Percentiles rank a stretch among this genome's conserved stretches.
Evolutionary conservation across 1,139 yeast genomes (phyloP).

Genomic region (Suhomyces coccinellae): DNA sequence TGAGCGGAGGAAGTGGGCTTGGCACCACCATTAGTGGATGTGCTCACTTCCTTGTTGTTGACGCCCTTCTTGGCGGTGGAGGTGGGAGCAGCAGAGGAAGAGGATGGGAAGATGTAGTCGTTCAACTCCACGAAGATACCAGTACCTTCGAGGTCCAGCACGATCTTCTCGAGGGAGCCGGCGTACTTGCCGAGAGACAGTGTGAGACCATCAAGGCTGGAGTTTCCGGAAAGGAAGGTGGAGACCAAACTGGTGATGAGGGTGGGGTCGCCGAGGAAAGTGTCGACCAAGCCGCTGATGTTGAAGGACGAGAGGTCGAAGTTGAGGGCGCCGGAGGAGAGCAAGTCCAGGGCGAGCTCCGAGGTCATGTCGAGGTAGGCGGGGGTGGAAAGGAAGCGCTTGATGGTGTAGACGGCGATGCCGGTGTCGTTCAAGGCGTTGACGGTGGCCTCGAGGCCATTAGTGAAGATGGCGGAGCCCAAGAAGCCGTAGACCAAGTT

Average conservation of each 20-base stretch:
- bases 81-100: constrained; percentile 14
- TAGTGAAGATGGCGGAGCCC: constrained; percentile 29
- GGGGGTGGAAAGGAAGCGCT: constrained; percentile 37
- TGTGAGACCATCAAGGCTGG: constrained; percentile 11
- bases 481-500: constrained; percentile 34
- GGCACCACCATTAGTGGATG: constrained; percentile 11
- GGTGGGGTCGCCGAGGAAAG: constrained; percentile 29
- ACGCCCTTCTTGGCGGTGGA: constrained; percentile 5
- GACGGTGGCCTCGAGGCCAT: constrained; percentile 29
- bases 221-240: constrained; percentile 20
- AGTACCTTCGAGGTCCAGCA: constrained; percentile 36
- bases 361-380: constrained; percentile 42
- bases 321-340: constrained; percentile 28
- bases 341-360: constrained; percentile 27
- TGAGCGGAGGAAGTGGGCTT: constrained; percentile 10
- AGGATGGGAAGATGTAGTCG: constrained; percentile 34
- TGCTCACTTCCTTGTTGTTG: constrained; percentile 12
- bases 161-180: constrained; percentile 32
- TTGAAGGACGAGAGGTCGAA: constrained; percentile 26
- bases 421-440: constrained; percentile 47
- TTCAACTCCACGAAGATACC: constrained; percentile 46
- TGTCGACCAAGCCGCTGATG: constrained; percentile 27
- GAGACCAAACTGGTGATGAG: constrained; percentile 26
- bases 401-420: constrained; percentile 39
- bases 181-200: constrained; percentile 29